Base-by-base conservation (phyloP, 2,329 filamentous ascomycete genomes). In the Talaromyces verruculosus region DNA sequence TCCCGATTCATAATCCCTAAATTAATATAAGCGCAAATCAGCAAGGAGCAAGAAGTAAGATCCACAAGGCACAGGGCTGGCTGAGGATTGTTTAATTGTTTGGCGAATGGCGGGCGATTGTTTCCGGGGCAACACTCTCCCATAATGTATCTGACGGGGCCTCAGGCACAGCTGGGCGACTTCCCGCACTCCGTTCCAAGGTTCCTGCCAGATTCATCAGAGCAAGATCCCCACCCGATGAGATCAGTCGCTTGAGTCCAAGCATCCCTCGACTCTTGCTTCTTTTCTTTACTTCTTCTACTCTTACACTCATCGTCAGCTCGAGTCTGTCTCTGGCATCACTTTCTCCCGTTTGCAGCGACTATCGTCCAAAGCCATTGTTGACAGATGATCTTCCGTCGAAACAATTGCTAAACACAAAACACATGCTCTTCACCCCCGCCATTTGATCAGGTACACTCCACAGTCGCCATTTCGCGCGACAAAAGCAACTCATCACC, bases 41-140 rank as follows among this genome's bases (percentile, higher is more conserved):
- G 65, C 65, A 66, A 66, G 60, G 61, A 58, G 13, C 28, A 55
- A 35, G 39, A 15, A 41, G 30, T 35, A 41, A 59, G 30, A 59
- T 55, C 41, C 51, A 63, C 30, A 63, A 55, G 35, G 47, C 28
- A 58, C 63, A 65, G 55, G 63, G 65, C 65, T 66, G 61, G 61
- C 60, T 63, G 61, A 63, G 49, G 58, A 61, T 58, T 39, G 35
- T 58, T 39, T 58, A 43, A 43, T 43, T 60, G 37, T 60, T 60
- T 45, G 57, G 19, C 43, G 35, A 11, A 11, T 28, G 22, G n/a
- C 5, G 17, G 49, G 37, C 45, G 60, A 66, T 63, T 62, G 65
- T 66, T 66, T 63, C 65, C 61, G 8, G n/a, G 60, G 65, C 61
- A 66, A 66, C 64, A 4, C 43, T n/a, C 51, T 17, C 11, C 11